Conservation (phyloP, 768 basidiomycete species). For the Hygrocybe punicea region DNA sequence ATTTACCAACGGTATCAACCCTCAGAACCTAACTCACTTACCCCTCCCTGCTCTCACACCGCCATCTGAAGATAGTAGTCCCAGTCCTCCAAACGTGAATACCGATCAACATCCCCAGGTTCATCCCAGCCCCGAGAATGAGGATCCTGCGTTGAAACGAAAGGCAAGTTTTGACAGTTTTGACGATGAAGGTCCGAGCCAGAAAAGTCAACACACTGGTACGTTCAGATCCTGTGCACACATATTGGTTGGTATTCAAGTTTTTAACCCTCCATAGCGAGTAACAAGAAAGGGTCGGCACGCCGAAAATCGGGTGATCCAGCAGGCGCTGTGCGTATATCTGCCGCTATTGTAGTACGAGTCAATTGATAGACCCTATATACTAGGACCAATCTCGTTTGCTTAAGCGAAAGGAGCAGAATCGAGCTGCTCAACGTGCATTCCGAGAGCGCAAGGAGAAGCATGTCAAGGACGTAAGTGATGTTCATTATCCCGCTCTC, state of each 20-base stretch:
- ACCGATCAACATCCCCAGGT: constrained; percentile 16
- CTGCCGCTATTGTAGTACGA: too few relatives aligned
- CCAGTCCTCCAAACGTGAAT: constrained; percentile 62
- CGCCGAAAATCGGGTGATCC: constrained; percentile 8
- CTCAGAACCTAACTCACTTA: constrained; percentile 52
- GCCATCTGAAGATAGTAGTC: constrained; percentile 72
- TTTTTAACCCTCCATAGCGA: constrained; percentile 7
- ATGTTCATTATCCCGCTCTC: constrained; percentile 1
- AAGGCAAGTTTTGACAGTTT: constrained; percentile 69
- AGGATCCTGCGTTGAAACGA: constrained; percentile 61
- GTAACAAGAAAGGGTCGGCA: constrained; percentile 25
- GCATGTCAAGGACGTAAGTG: constrained; percentile 90
- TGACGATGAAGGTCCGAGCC: constrained; percentile 56
- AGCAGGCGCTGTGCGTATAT: constrained; percentile 13
- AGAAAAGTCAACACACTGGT: constrained; percentile 67
- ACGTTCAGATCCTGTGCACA: constrained; percentile 23
- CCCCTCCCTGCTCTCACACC: constrained; percentile 55
- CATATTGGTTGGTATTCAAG: too few relatives aligned
- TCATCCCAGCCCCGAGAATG: constrained; percentile 33
- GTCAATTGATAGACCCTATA: background rate
- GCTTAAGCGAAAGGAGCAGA: constrained; percentile 93
- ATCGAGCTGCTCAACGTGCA: constrained; percentile 93
- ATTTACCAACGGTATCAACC: constrained; percentile 50
- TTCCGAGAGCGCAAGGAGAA: constrained; percentile 97
- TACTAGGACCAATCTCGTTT: constrained; percentile 67